Evolutionary conservation across 208 protist genomes (phyloP).

Genomic region (Vickermania spadyakhi): DNA sequence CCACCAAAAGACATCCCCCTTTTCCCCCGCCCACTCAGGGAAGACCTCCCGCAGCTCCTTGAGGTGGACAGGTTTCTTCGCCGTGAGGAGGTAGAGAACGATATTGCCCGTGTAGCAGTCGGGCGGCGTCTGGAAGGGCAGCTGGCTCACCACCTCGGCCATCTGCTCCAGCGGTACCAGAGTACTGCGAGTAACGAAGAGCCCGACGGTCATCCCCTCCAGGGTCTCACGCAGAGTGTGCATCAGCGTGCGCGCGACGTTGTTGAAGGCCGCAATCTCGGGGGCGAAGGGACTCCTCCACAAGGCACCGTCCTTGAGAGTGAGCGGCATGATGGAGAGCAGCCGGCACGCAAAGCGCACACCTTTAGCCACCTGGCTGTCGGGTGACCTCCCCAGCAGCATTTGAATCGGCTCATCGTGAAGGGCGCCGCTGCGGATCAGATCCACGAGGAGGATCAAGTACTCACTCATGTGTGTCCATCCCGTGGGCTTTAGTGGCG

Average conservation of each 20-base stretch:
- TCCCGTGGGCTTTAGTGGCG: background rate
- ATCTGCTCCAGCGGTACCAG: slow-evolving; percentile 12
- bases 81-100: slow-evolving; percentile 27
- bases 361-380: slow-evolving; percentile 5
- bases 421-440: slow-evolving; percentile 19
- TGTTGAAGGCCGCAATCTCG: slow-evolving; percentile 32
- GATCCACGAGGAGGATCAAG: slow-evolving; percentile 36
- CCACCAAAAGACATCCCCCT: slow-evolving; percentile 15
- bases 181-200: slow-evolving; percentile 15
- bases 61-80: slow-evolving; percentile 10
- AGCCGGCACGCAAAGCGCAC: slow-evolving; percentile 26
- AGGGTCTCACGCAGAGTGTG: slow-evolving; percentile 22
- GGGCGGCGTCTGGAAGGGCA: slow-evolving; percentile 26
- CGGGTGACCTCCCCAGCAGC: slow-evolving; percentile 2
- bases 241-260: slow-evolving; percentile 22
- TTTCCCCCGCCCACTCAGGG: slow-evolving; percentile 18
- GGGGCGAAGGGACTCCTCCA: slow-evolving; percentile 30
- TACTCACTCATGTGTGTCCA: slow-evolving; percentile 21
- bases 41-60: slow-evolving; percentile 17
- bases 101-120: slow-evolving; percentile 30
- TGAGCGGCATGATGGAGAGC: slow-evolving; percentile 24
- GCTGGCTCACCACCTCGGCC: slow-evolving; percentile 10
- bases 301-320: slow-evolving; percentile 13
- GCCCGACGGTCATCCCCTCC: slow-evolving; percentile 14
- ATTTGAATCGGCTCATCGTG: slow-evolving; percentile 15